Evolutionary conservation across 345 rosid species (phyloP).

Genomic region (Salix purpurea): DNA sequence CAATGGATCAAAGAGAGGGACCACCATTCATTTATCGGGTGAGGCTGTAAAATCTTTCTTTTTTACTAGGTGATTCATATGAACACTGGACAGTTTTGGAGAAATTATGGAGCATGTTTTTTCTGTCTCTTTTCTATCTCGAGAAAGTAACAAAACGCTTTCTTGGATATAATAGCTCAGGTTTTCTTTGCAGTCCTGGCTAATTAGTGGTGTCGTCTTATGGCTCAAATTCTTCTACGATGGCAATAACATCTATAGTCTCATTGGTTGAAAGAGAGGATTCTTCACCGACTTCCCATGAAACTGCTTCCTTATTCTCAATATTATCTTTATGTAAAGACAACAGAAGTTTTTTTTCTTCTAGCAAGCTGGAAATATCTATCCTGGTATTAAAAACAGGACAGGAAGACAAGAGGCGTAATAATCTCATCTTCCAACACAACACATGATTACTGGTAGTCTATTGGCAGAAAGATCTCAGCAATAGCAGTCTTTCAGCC

Average conservation of each 20-base stretch:
- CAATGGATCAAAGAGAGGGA: background rate
- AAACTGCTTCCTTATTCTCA: background rate
- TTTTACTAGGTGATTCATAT: no score
- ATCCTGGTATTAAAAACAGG: background rate
- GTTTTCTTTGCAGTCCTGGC: background rate
- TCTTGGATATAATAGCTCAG: background rate
- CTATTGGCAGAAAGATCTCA: background rate
- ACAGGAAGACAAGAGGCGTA: background rate
- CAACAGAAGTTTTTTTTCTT: background rate
- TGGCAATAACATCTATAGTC: background rate
- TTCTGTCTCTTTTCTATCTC: background rate
- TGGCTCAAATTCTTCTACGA: background rate
- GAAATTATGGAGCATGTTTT: no score
- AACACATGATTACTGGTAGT: background rate
- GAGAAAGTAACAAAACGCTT: no score
- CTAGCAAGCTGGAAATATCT: background rate
- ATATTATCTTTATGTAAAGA: background rate
- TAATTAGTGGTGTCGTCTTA: background rate
- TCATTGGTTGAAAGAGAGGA: background rate
- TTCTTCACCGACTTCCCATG: background rate
- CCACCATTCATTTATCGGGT: background rate
- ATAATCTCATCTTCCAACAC: background rate
- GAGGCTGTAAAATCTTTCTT: background rate
- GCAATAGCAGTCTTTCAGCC: constrained; percentile 6
- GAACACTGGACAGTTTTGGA: no score